These are phyloP conservation scores for Ambrosiella beaveri DNA, from an alignment of 2,329 filamentous ascomycete genomes.

Conservation along the genomic window DNA sequence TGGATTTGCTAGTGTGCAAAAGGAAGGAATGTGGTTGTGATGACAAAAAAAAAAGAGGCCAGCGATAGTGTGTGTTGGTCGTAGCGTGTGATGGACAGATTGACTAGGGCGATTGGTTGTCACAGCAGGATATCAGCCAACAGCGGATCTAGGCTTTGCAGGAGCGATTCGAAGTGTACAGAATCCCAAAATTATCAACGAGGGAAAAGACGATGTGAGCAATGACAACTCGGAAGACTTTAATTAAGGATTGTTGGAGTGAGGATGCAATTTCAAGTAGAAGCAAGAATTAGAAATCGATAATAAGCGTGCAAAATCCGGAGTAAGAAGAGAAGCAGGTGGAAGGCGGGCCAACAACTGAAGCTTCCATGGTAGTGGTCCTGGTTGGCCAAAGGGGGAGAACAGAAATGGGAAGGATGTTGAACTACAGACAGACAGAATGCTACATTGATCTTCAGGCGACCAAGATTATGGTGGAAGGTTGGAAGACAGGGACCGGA, in stretches of 20 bases:
- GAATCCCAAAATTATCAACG: not conserved
- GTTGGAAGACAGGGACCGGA: not conserved
- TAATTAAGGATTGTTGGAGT: no score
- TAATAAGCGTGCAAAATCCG: no score
- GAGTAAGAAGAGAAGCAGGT: no score
- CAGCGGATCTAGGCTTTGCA: not conserved
- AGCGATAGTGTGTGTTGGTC: not conserved
- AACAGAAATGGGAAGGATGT: not conserved
- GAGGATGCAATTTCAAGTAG: no score
- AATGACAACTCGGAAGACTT: no score
- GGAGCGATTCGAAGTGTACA: not conserved
- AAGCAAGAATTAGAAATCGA: no score
- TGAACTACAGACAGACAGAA: not conserved
- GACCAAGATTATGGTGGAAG: conserved; percentile 1
- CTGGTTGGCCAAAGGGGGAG: not conserved
- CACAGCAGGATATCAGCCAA: not conserved
- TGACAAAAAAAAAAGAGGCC: conserved; percentile 10
- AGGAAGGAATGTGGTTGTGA: conserved; percentile 1
- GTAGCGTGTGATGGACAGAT: not conserved
- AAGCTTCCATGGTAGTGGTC: no score
- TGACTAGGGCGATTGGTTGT: not conserved
- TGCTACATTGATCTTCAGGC: conserved; percentile 3
- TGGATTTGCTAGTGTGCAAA: not conserved
- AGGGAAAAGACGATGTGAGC: no score
- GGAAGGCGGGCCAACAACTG: no score